Conservation (phyloP, 441 rosid species). For the Gossypium gossypioides region DNA sequence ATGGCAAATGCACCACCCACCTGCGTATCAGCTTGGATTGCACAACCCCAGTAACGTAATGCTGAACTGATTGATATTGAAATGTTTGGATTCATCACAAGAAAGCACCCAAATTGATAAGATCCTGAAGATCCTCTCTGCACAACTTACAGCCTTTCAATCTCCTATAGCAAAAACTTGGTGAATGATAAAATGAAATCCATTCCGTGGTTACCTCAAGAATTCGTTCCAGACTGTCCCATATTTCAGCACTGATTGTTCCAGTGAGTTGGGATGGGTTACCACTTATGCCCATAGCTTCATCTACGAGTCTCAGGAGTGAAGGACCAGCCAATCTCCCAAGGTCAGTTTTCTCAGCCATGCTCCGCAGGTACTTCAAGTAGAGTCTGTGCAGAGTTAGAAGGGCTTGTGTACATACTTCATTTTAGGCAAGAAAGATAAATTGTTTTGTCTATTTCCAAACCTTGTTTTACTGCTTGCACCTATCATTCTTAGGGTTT, state of each 20-base stretch:
- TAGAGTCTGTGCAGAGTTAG: slow-evolving; percentile 42
- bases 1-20: slow-evolving; percentile 60
- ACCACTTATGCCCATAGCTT: slow-evolving; percentile 47
- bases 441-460: background rate
- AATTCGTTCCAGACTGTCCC: slow-evolving; percentile 59
- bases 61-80: slow-evolving; percentile 55
- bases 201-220: slow-evolving; percentile 47
- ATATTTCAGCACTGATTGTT: slow-evolving; percentile 49
- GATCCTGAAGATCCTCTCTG: slow-evolving; percentile 63
- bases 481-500: slow-evolving; percentile 68
- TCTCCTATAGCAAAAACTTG: slow-evolving; percentile 7
- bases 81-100: slow-evolving; percentile 62
- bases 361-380: slow-evolving; percentile 62
- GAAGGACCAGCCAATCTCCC: slow-evolving; percentile 85
- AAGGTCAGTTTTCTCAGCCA: slow-evolving; percentile 81
- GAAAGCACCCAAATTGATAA: slow-evolving; percentile 47
- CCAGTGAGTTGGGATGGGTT: slow-evolving; percentile 38
- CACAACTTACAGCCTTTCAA: slow-evolving; percentile 20
- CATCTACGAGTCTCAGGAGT: slow-evolving; percentile 58
- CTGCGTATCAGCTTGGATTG: slow-evolving; percentile 69
- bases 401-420: slow-evolving; percentile 9
- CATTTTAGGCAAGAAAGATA: background rate
- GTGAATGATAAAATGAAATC: slow-evolving; percentile 2
- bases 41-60: slow-evolving; percentile 70
- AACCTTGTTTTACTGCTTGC: slow-evolving; percentile 69